A percentile compares a stretch with the other conserved stretches of the same genome.
Evolutionary conservation across 768 basidiomycete species (phyloP).

Genomic region (Suillus americanus): DNA sequence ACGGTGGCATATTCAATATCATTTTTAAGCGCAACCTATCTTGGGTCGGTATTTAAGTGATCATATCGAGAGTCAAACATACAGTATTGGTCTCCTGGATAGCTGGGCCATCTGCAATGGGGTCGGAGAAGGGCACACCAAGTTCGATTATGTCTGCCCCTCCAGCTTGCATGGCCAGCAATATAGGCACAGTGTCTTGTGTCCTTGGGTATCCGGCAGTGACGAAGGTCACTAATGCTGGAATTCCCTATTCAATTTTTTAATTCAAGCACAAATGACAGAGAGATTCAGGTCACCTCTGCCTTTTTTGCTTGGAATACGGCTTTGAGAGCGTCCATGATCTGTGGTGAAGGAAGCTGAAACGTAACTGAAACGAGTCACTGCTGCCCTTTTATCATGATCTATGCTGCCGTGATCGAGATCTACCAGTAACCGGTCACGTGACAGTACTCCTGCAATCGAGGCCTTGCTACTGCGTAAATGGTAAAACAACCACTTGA

Average conservation of each 20-base stretch:
- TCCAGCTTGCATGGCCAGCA: constrained; percentile 89
- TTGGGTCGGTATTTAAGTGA: background rate
- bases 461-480: too few relatives aligned
- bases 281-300: constrained; percentile 11
- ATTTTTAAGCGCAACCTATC: constrained; percentile 78
- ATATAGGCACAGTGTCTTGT: constrained; percentile 76
- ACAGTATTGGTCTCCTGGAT: constrained; percentile 92
- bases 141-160: constrained; percentile 93
- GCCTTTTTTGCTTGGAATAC: constrained; percentile 27
- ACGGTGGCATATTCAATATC: constrained; percentile 72
- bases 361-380: background rate
- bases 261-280: background rate
- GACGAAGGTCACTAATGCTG: constrained; percentile 80
- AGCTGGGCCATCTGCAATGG: constrained; percentile 89
- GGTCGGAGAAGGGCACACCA: constrained; percentile 93
- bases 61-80: constrained; percentile 23
- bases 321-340: constrained; percentile 29
- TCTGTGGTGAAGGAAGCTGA: background rate
- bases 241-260: constrained; percentile 41
- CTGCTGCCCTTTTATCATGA: background rate
- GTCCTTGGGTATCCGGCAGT: constrained; percentile 86
- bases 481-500: too few relatives aligned
- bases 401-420: background rate
- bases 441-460: background rate
- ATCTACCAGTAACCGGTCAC: background rate